Conservation (phyloP, 805 yeast genomes). For the Cyberlindnera euphorbiae region DNA sequence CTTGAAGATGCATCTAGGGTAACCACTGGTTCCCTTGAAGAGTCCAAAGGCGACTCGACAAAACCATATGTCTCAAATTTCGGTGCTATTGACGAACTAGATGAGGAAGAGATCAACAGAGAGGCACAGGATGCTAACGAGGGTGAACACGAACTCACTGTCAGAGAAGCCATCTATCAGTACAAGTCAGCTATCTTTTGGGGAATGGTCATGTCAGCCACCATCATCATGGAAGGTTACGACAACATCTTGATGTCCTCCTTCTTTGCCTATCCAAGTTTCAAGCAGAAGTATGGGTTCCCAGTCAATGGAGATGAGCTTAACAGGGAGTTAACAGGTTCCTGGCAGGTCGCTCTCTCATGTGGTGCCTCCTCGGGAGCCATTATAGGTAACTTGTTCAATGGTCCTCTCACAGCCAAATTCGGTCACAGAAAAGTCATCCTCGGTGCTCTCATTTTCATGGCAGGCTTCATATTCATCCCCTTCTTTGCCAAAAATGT, state of each 20-base stretch:
- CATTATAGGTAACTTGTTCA: conserved; percentile 28
- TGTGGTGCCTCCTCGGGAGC: conserved; percentile 30
- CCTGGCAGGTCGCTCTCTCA: conserved; percentile 41
- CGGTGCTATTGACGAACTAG: conserved; percentile 13
- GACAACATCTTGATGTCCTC: conserved; percentile 19
- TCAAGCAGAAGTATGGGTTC: conserved; percentile 20
- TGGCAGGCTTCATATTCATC: conserved; percentile 34
- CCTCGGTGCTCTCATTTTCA: conserved; percentile 27
- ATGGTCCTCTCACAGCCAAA: conserved; percentile 28
- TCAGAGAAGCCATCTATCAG: conserved; percentile 16
- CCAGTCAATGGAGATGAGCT: conserved; percentile 22
- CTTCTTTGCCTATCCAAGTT: conserved; percentile 23
- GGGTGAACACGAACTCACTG: conserved; percentile 16
- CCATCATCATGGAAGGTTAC: conserved; percentile 25
- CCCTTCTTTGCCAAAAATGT: conserved; percentile 37
- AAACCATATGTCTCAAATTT: background rate
- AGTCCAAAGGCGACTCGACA: background rate
- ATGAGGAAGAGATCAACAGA: conserved; percentile 10
- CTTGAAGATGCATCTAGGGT: conserved; percentile 14
- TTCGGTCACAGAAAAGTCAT: conserved; percentile 34
- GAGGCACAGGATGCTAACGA: conserved; percentile 18
- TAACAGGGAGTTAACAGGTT: conserved; percentile 32
- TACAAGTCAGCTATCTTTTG: conserved; percentile 18
- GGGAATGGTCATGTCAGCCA: conserved; percentile 17
- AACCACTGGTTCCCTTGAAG: conserved; percentile 5